Evolutionary conservation across 2,329 filamentous ascomycete genomes (phyloP), one percentile per base, ranked within the genome.

Genomic region (Trichoderma brevicompactum): DNA sequence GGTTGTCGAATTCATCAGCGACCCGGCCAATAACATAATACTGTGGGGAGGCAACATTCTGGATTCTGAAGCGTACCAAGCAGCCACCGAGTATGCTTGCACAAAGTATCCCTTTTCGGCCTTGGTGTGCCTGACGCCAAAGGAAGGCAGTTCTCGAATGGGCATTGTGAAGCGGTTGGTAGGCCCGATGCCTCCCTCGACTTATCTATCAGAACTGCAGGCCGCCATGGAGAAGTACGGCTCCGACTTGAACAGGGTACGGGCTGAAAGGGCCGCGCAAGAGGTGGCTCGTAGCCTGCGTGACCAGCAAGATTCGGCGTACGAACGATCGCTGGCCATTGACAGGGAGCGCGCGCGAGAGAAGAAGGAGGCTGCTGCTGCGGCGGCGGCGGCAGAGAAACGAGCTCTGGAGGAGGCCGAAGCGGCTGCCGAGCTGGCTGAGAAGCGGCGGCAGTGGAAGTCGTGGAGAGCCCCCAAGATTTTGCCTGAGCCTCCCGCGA

Each of bases 1-100:
- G 49, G 88, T 97, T 3, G 82, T 89, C 10, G 80, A 83, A 6
- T 96, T 92, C 72, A 77, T 98, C 70, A 89, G 87, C 69, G 86
- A 94, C 66, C 86, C 91, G 0, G 78, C 83, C 40, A 93, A 93
- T 76, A 91, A 94, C 73, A 86, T 97, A 36, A 81, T 98, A 41
- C 78, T 99, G 2, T 99, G 95, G 95, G 92, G 90, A 46, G 95
- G 95, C 53, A 97, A 93, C 70, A 90, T 98, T 0, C 87, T 93
- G 68, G 95, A 99, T 75, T 90, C 92, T 3, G 95, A 99, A 79
- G 92, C 94, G 5, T 98, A 96, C 77, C 93, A 97, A 75, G 92
- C 97, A 46, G 88, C 93, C n/a, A 85, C 87, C 12, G 92, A 94
- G 52, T 87, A 98, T 68, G 89, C 89, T 70, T 95, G 92, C 77